Conservation (phyloP, 805 yeast species). For the Tetrapisispora phaffii region DNA sequence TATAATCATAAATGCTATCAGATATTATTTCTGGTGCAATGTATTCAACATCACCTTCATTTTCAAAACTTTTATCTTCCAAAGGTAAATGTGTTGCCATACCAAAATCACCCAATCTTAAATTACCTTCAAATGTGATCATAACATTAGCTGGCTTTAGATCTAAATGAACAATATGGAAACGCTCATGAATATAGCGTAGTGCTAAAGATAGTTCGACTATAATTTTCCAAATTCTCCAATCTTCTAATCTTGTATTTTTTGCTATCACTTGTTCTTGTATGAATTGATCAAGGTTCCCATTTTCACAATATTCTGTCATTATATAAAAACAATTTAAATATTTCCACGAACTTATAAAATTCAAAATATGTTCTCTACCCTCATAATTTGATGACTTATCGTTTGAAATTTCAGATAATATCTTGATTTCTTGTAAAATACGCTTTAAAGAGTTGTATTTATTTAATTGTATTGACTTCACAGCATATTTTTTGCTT, state of each 20-base stretch:
- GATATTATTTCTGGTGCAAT: conserved; percentile 94
- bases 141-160: conserved; percentile 92
- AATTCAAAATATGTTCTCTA: conserved; percentile 65
- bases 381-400: conserved; percentile 44
- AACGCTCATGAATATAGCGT: conserved; percentile 64
- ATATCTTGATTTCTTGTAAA: conserved; percentile 24
- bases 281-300: conserved; percentile 73
- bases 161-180: conserved; percentile 75
- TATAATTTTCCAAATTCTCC: conserved; percentile 95
- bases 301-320: conserved; percentile 94
- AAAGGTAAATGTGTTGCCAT: conserved; percentile 79
- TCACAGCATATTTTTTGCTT: conserved; percentile 64
- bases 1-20: conserved; percentile 71
- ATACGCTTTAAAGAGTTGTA: conserved; percentile 20
- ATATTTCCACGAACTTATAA: conserved; percentile 79
- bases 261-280: conserved; percentile 68
- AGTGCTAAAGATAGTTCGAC: conserved; percentile 76
- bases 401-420: conserved; percentile 16
- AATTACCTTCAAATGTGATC: conserved; percentile 86
- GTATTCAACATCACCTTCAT: conserved; percentile 95
- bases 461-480: conserved; percentile 55
- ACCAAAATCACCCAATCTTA: conserved; percentile 95
- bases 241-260: conserved; percentile 60
- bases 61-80: conserved; percentile 52
- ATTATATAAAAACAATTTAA: conserved; percentile 71